These are phyloP conservation scores for Lagenaria siceraria DNA, from an alignment of 306 rosid genomes.

Conservation along the genomic window DNA sequence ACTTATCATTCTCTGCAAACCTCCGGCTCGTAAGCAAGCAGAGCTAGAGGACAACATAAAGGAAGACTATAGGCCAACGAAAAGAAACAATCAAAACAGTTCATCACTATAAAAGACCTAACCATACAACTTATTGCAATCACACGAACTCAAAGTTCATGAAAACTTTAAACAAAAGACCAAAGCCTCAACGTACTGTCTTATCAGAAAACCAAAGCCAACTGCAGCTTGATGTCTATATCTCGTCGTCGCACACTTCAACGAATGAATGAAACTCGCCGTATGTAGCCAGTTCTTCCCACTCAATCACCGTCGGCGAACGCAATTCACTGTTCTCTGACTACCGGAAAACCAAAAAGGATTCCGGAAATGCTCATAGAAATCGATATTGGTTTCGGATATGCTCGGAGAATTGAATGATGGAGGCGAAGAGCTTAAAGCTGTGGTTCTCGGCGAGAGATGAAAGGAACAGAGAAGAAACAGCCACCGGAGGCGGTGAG, in stretches of 20 bases:
- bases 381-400: neutral
- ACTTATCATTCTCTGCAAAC: neutral
- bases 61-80: neutral
- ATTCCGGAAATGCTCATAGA: neutral
- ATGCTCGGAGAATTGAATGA: neutral
- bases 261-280: neutral
- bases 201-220: neutral
- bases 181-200: neutral
- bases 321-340: neutral
- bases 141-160: neutral
- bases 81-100: neutral
- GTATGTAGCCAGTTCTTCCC: neutral
- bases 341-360: neutral
- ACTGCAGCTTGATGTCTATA: too few species aligned
- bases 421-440: neutral
- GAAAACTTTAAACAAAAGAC: neutral
- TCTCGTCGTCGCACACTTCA: too few species aligned
- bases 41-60: neutral
- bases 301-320: neutral
- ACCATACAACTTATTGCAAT: neutral
- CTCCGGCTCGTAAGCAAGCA: neutral
- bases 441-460: conserved; percentile 15
- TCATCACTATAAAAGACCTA: neutral
- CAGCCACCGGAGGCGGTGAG: conserved; percentile 12
- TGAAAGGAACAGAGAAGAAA: conserved; percentile 6